phyloP scores from a whole-genome alignment of 2,329 filamentous ascomycete genomes.

The Leptosphaerulina australis region DNA sequence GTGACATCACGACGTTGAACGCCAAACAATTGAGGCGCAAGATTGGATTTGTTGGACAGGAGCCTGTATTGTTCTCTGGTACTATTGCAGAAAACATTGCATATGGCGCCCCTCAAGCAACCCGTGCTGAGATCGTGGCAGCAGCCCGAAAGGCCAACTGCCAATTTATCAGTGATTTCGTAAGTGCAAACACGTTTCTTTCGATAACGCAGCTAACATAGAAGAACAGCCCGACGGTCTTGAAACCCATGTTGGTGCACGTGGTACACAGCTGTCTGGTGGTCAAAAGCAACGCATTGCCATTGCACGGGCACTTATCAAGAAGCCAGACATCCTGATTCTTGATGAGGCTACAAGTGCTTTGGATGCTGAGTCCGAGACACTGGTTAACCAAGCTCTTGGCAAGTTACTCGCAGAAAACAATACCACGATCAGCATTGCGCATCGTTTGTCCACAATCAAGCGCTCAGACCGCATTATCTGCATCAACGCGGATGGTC shows the following conservation, averaged over 20 bases:
- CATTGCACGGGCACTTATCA: slow-evolving; percentile 91
- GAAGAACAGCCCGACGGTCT: slow-evolving; percentile 76
- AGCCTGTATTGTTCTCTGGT: slow-evolving; percentile 89
- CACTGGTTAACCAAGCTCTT: slow-evolving; percentile 90
- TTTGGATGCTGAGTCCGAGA: slow-evolving; percentile 94
- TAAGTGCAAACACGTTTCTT: slow-evolving; percentile 49
- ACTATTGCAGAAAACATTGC: slow-evolving; percentile 88
- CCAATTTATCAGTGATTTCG: slow-evolving; percentile 92
- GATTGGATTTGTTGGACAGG: slow-evolving; percentile 94
- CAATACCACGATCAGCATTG: slow-evolving; percentile 97
- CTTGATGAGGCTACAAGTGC: slow-evolving; percentile 95
- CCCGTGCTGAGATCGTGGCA: slow-evolving; percentile 77
- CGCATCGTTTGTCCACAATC: slow-evolving; percentile 93
- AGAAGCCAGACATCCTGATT: slow-evolving; percentile 95
- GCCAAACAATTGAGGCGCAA: slow-evolving; percentile 89
- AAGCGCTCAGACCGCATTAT: slow-evolving; percentile 95
- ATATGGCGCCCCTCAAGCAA: slow-evolving; percentile 83
- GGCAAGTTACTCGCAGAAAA: slow-evolving; percentile 79
- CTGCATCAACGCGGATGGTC: slow-evolving; percentile 83
- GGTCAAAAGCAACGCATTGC: slow-evolving; percentile 98
- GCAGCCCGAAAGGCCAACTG: slow-evolving; percentile 94
- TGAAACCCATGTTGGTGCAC: slow-evolving; percentile 89
- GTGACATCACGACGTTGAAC: slow-evolving; percentile 85
- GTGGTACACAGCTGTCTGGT: slow-evolving; percentile 91
- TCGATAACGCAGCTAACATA: slow-evolving; percentile 23